Evolutionary conservation across 805 yeast species (phyloP).

Genomic region (Ogataea corticis): DNA sequence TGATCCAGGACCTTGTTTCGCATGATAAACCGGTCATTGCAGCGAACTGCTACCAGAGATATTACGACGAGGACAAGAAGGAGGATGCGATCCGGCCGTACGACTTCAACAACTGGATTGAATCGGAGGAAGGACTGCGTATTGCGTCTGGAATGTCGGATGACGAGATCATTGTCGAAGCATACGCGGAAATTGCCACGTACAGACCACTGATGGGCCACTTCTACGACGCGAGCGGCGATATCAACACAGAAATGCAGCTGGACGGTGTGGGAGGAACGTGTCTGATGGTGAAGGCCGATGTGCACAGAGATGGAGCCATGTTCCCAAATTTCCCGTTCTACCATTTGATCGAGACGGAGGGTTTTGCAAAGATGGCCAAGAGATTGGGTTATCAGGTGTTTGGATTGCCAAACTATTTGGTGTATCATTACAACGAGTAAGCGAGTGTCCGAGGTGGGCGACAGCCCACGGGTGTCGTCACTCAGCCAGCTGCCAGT

Average conservation of each 20-base stretch:
- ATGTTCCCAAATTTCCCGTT: conserved; percentile 99
- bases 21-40: conserved; percentile 87
- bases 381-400: conserved; percentile 89
- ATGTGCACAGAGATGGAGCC: conserved; percentile 98
- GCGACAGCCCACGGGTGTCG: too few relatives aligned
- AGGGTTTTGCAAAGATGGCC: conserved; percentile 98
- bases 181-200: conserved; percentile 90
- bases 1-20: conserved; percentile 82
- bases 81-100: conserved; percentile 73
- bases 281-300: conserved; percentile 92
- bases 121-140: conserved; percentile 73
- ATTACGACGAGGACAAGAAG: conserved; percentile 55
- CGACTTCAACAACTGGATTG: conserved; percentile 96
- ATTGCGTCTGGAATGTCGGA: conserved; percentile 72
- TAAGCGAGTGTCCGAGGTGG: conserved; percentile 26
- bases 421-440: conserved; percentile 90
- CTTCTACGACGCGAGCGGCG: conserved; percentile 68
- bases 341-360: conserved; percentile 95
- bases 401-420: conserved; percentile 89
- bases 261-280: conserved; percentile 99
- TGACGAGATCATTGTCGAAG: conserved; percentile 94
- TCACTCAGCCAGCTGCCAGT: too few relatives aligned
- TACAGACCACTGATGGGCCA: conserved; percentile 94
- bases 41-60: conserved; percentile 93
- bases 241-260: conserved; percentile 65